phyloP scores from a whole-genome alignment of 108 stramenopile genomes.

The Licmophora abbreviata region DNA sequence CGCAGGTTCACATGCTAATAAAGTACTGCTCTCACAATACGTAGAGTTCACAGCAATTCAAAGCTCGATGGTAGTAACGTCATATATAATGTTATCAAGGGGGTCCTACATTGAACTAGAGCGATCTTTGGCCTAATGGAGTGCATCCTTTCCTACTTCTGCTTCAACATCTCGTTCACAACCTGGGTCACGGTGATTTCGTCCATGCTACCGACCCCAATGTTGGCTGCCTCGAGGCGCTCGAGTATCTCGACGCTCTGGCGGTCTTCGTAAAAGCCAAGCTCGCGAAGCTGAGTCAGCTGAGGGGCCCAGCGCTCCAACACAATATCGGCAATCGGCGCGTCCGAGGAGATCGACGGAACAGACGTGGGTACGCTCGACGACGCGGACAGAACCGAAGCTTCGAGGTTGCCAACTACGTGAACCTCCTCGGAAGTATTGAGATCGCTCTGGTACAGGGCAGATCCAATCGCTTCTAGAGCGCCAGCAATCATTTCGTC shows the following conservation, averaged over 20 bases:
- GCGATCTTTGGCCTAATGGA: too few species aligned
- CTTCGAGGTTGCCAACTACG: neutral
- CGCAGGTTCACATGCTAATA: too few species aligned
- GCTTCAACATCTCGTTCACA: slow-evolving; percentile 40
- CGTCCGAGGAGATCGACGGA: slow-evolving; percentile 7
- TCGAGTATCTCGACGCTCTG: slow-evolving; percentile 54
- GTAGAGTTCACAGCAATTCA: too few species aligned
- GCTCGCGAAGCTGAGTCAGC: slow-evolving; percentile 42
- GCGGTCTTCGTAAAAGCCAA: slow-evolving; percentile 57
- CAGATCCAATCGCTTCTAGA: slow-evolving; percentile 52
- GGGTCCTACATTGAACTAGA: too few species aligned
- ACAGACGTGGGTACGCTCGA: slow-evolving; percentile 27
- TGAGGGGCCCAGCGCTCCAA: slow-evolving; percentile 55
- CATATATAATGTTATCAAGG: too few species aligned
- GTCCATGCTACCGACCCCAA: slow-evolving; percentile 46
- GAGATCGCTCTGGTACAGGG: slow-evolving; percentile 57
- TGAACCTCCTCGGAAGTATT: slow-evolving; percentile 13
- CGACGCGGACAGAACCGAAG: neutral
- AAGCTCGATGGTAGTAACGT: too few species aligned
- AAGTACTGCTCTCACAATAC: too few species aligned
- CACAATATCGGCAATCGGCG: slow-evolving; percentile 22
- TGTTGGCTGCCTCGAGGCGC: slow-evolving; percentile 51
- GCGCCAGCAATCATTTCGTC: slow-evolving; percentile 34
- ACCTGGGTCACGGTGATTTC: slow-evolving; percentile 47
- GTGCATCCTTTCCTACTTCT: slow-evolving; percentile 5